A percentile compares a stretch with the other conserved stretches of the same genome.
Evolutionary conservation across 2,329 filamentous ascomycete species (phyloP).

Genomic region (Rhinocladiella similis): DNA sequence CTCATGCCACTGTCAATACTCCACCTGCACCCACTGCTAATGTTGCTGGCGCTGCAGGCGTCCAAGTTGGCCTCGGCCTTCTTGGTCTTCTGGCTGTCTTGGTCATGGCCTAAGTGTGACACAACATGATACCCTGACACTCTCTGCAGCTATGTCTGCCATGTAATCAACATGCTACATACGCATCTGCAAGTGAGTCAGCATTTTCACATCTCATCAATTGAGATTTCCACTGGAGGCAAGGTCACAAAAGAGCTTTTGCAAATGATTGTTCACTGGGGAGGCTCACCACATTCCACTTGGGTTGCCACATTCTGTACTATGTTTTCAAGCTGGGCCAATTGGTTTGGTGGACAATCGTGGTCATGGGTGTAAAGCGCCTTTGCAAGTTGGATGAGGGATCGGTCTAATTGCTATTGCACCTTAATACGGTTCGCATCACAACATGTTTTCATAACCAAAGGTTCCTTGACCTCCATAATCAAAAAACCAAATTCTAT

Average conservation of each 20-base stretch:
- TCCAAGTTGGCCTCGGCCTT: conserved; percentile 76
- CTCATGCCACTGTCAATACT: conserved; percentile 15
- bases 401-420: conserved; percentile 18
- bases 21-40: conserved; percentile 23
- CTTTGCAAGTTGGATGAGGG: conserved; percentile 14
- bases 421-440: conserved; percentile 10
- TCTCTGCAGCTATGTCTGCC: conserved; percentile 27
- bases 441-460: conserved; percentile 11
- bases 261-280: conserved; percentile 2
- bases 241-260: conserved; percentile 14
- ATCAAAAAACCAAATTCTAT: not conserved
- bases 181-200: conserved; percentile 17
- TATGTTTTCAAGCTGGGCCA: conserved; percentile 15
- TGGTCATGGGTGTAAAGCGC: conserved; percentile 1
- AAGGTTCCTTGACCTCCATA: conserved; percentile 16
- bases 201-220: conserved; percentile 9
- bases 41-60: conserved; percentile 70
- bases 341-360: conserved; percentile 13
- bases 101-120: conserved; percentile 19
- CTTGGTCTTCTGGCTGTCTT: conserved; percentile 25
- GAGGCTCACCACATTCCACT: conserved; percentile 4
- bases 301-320: conserved; percentile 1
- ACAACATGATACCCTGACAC: conserved; percentile 20
- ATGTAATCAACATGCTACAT: conserved; percentile 22
- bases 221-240: conserved; percentile 10